These are phyloP conservation scores for Prillingera fragicola DNA, from an alignment of 1,284 basidiomycete genomes.

Conservation along the genomic window DNA sequence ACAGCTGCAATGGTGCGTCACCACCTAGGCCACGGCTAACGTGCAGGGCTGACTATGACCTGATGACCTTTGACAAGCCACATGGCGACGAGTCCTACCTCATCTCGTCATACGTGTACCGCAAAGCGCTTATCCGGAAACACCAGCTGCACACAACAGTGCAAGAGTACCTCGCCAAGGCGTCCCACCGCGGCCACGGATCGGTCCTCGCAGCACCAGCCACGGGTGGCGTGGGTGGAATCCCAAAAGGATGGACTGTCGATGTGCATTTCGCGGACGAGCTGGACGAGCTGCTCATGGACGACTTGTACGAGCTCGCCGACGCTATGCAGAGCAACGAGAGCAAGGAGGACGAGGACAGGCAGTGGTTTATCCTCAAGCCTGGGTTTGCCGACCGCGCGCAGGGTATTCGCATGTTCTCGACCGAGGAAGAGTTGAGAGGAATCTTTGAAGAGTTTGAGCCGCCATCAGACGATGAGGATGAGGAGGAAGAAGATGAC, in stretches of 20 bases:
- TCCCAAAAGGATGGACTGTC: conserved; percentile 79
- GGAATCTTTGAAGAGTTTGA: conserved; percentile 83
- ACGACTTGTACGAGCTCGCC: conserved; percentile 87
- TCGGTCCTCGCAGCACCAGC: conserved; percentile 9
- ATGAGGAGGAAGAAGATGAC: conserved; percentile 45
- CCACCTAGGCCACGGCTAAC: conserved; percentile 27
- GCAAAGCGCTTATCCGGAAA: conserved; percentile 91
- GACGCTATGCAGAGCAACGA: conserved; percentile 55
- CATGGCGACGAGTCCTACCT: conserved; percentile 53
- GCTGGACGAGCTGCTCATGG: conserved; percentile 85
- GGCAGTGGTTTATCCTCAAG: conserved; percentile 86
- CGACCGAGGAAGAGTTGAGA: conserved; percentile 63
- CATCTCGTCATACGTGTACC: conserved; percentile 80
- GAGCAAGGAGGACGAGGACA: conserved; percentile 32
- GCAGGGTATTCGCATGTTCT: conserved; percentile 89
- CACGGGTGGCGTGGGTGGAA: conserved; percentile 44
- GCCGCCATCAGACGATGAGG: conserved; percentile 52
- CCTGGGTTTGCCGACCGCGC: conserved; percentile 96
- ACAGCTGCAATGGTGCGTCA: conserved; percentile 40
- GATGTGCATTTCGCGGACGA: conserved; percentile 91
- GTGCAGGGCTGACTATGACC: conserved; percentile 59
- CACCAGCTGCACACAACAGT: conserved; percentile 81
- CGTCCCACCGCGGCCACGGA: conserved; percentile 42
- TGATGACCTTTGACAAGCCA: conserved; percentile 68
- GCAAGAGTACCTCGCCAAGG: conserved; percentile 67